Evolutionary conservation across 108 stramenopile species (phyloP).

Genomic region (Cyclostephanos invisitatus): DNA sequence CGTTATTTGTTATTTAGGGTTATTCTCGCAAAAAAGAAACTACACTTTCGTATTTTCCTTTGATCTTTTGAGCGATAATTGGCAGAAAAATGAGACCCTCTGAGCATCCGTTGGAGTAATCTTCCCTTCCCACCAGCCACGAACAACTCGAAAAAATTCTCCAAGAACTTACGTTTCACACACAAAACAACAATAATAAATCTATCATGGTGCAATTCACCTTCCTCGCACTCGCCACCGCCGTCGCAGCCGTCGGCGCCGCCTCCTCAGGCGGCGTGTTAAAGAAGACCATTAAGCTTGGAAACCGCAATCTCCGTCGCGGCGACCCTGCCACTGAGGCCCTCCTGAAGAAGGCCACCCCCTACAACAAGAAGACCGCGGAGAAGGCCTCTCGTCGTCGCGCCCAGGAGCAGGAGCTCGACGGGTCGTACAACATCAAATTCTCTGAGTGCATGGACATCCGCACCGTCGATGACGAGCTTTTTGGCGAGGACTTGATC

Average conservation of each 20-base stretch:
- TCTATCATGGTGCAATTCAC: slow-evolving; percentile 22
- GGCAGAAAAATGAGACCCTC: too few relatives aligned
- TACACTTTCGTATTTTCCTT: too few relatives aligned
- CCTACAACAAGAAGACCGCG: slow-evolving; percentile 26
- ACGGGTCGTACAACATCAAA: slow-evolving; percentile 28
- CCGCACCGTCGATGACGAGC: slow-evolving; percentile 21
- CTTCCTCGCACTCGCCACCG: slow-evolving; percentile 16
- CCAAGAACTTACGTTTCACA: too few relatives aligned
- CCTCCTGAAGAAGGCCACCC: slow-evolving; percentile 35
- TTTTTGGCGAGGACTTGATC: slow-evolving; percentile 25
- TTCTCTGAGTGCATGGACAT: slow-evolving; percentile 33
- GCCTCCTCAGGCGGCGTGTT: not conserved
- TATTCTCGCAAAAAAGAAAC: too few relatives aligned
- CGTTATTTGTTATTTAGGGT: too few relatives aligned
- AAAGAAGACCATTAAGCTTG: slow-evolving; percentile 20
- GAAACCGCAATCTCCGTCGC: slow-evolving; percentile 30
- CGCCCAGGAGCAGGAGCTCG: slow-evolving; percentile 1
- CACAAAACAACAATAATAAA: too few relatives aligned
- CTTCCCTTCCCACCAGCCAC: too few relatives aligned
- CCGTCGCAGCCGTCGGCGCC: slow-evolving; percentile 10
- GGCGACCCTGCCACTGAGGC: slow-evolving; percentile 24
- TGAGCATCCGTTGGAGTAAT: too few relatives aligned
- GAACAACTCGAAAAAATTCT: too few relatives aligned
- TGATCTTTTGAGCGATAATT: too few relatives aligned
- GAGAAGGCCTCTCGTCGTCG: slow-evolving; percentile 7